Evolutionary conservation across 2,329 filamentous ascomycete genomes (phyloP).

Genomic region (Tolypocladium guangdongense): DNA sequence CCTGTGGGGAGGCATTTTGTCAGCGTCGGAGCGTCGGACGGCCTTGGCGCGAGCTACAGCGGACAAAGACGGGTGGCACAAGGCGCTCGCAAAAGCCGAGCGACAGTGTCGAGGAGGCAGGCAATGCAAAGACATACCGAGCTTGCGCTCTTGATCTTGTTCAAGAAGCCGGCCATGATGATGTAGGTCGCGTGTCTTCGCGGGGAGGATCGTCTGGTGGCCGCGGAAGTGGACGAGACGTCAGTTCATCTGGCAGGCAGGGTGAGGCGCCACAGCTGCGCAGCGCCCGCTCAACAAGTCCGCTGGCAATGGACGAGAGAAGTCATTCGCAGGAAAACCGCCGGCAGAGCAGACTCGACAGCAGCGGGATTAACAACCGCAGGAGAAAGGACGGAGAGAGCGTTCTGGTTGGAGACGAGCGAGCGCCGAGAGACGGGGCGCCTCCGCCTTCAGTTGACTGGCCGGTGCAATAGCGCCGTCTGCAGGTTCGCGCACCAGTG

Average conservation of each 20-base stretch:
- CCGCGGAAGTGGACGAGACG: slow-evolving; percentile 1
- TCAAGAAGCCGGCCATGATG: slow-evolving; percentile 46
- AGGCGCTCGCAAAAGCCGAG: background rate
- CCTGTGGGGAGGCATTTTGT: slow-evolving; percentile 27
- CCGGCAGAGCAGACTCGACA: background rate
- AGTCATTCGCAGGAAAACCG: slow-evolving; percentile 1
- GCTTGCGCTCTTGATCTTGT: slow-evolving; percentile 45
- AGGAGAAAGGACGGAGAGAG: background rate
- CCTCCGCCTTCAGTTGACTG: background rate
- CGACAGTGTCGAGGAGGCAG: background rate
- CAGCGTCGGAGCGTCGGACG: slow-evolving; percentile 15
- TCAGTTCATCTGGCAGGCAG: slow-evolving; percentile 7
- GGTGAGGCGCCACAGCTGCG: slow-evolving; percentile 21
- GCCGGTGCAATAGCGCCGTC: too few relatives aligned
- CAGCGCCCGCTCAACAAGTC: slow-evolving; percentile 21
- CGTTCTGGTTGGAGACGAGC: background rate
- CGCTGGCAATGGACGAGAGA: slow-evolving; percentile 11
- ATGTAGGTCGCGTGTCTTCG: slow-evolving; percentile 11
- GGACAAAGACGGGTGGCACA: background rate
- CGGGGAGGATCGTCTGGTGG: slow-evolving; percentile 1
- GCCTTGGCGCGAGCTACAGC: background rate
- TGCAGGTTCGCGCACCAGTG: background rate
- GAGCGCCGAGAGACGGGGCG: background rate
- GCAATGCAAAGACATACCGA: slow-evolving; percentile 33
- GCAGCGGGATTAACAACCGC: background rate